Evolutionary conservation across 1,284 basidiomycete genomes (phyloP), one percentile per base, ranked within the genome.

Genomic region (Melanopsichium pennsylvanicum): DNA sequence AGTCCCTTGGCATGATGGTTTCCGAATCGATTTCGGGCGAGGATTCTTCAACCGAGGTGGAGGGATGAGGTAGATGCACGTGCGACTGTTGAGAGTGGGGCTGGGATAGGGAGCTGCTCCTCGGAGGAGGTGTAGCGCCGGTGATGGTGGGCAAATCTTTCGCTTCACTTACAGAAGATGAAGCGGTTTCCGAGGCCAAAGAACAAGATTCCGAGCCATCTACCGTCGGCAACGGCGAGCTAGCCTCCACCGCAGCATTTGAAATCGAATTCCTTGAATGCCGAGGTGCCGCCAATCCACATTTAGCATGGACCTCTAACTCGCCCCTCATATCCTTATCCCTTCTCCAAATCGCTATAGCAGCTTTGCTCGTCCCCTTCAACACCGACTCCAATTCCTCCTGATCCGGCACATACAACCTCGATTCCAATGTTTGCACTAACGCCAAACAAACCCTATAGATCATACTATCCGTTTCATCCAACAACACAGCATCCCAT

Each of bases 401-500:
- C 21, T 49, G 44, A 25, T 80, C 78, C 15, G 70, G 73, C 8
- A 69, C 72, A 35, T 77, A 79, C 26, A 80, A 52, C 11, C 78
- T 41, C 4, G 72, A 52, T 34, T 75, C 75, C 11, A 80, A 49
- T 21, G 68, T 64, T 46, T 72, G 55, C 12, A 80, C 56, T 18
- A 80, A 38, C 23, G 68, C 76, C n/a, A 80, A 47, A 25, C 72
- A 70, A 1, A 59, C 64, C 11, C 78, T 49, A 47, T 73, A 80
- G 26, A 80, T 57, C 8, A 72, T 26, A 22, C 64, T 52, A 31
- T 78, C 76, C 4, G 63, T 59, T 38, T 76, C 72, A 19, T 77
- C 76, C 22, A 79, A 36, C 19, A 79, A 38, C 22, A 79, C 66
- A 7, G 71, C 66, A 45, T 79, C 77, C 77, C 77, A 79, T 7